These are phyloP conservation scores for Pseudogymnoascus sp. DNA, from an alignment of 2,329 filamentous ascomycete species.

Conservation along the genomic window DNA sequence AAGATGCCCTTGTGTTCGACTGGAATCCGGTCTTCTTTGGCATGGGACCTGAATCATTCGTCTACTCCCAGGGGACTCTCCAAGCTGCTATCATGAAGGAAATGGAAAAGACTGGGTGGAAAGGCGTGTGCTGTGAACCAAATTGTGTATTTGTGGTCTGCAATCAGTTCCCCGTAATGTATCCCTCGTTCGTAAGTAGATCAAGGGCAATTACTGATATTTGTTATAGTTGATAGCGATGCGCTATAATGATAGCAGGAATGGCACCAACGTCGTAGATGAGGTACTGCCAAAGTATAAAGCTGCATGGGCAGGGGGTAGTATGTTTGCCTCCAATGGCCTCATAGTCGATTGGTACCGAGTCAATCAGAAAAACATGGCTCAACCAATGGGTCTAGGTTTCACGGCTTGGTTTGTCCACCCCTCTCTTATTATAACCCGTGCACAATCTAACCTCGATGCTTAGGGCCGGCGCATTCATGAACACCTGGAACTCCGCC, in stretches of 20 bases:
- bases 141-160: slow-evolving; percentile 34
- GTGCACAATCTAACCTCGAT: background rate
- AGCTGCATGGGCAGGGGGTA: slow-evolving; percentile 27
- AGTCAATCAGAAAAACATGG: slow-evolving; percentile 23
- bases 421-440: slow-evolving; percentile 1
- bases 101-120: slow-evolving; percentile 33
- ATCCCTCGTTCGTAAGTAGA: background rate
- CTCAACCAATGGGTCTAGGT: slow-evolving; percentile 17
- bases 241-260: slow-evolving; percentile 29
- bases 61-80: slow-evolving; percentile 27
- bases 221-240: slow-evolving; percentile 29
- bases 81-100: slow-evolving; percentile 29
- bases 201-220: background rate
- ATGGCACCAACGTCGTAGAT: slow-evolving; percentile 27
- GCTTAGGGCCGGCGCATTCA: slow-evolving; percentile 27
- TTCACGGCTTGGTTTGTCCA: slow-evolving; percentile 26
- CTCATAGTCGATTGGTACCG: slow-evolving; percentile 23
- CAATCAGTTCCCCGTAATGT: slow-evolving; percentile 35
- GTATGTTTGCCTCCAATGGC: slow-evolving; percentile 24
- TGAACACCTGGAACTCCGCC: slow-evolving; percentile 31
- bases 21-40: slow-evolving; percentile 34
- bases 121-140: slow-evolving; percentile 36
- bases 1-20: slow-evolving; percentile 28
- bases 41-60: slow-evolving; percentile 29
- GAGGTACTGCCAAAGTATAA: slow-evolving; percentile 32